Conservation (phyloP, 345 rosid genomes). For the Melaleuca alternifolia region DNA sequence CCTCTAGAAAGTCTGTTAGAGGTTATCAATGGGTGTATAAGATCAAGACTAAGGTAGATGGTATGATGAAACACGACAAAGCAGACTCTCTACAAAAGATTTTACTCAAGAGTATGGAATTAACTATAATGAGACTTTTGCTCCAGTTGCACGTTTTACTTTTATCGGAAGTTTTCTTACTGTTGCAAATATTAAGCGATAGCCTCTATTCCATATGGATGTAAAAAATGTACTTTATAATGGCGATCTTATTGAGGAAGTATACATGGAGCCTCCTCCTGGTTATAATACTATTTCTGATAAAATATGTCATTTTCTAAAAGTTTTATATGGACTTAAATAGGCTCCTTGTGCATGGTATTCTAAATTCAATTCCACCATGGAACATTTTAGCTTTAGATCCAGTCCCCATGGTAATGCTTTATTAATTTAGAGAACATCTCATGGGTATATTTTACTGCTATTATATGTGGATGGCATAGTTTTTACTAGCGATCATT, state of each 20-base stretch:
- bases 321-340: not conserved
- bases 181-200: not conserved
- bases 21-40: not conserved
- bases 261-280: not conserved
- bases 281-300: too few species aligned
- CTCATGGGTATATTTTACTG: too few species aligned
- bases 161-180: not conserved
- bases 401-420: too few species aligned
- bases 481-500: too few species aligned
- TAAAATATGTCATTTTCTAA: too few species aligned
- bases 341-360: not conserved
- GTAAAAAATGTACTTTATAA: too few species aligned
- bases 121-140: not conserved
- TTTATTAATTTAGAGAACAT: too few species aligned
- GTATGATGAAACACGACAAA: accelerated
- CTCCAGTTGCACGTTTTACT: not conserved
- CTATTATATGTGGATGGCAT: too few species aligned
- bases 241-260: not conserved
- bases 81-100: not conserved
- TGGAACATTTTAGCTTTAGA: too few species aligned
- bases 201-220: not conserved
- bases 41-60: not conserved
- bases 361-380: too few species aligned
- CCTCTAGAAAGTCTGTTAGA: not conserved
- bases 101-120: too few species aligned